Conservation (phyloP, 2,329 filamentous ascomycete species). For the Parastagonospora nodorum region DNA sequence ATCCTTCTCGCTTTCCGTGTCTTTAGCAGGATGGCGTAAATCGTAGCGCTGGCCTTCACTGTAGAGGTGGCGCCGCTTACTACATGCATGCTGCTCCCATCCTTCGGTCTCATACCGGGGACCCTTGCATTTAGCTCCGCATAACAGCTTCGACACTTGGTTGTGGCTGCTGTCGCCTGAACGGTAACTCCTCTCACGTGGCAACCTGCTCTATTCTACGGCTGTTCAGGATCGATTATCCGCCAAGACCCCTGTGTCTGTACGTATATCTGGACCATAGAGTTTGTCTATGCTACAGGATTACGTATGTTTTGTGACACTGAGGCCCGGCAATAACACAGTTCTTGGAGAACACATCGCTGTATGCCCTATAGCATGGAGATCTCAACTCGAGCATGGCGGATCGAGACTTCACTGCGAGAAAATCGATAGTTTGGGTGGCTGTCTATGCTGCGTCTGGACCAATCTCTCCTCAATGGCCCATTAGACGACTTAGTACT, state of each 20-base stretch:
- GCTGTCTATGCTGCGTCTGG: constrained; percentile 32
- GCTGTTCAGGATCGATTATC: constrained; percentile 12
- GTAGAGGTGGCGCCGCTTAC: constrained; percentile 3
- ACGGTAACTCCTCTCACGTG: constrained; percentile 28
- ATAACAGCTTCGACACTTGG: background rate
- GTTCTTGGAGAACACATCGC: constrained; percentile 13
- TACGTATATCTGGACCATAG: constrained; percentile 15
- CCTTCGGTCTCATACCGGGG: constrained; percentile 9
- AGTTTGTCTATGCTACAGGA: constrained; percentile 8
- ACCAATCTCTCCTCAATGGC: constrained; percentile 23
- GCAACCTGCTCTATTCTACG: constrained; percentile 12
- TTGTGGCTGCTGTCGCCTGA: background rate
- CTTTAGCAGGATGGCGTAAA: constrained; percentile 1
- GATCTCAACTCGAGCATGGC: constrained; percentile 3
- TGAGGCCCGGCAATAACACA: constrained; percentile 17
- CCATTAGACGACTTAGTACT: constrained; percentile 29
- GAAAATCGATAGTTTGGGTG: constrained; percentile 39
- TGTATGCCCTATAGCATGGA: constrained; percentile 21
- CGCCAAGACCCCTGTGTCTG: constrained; percentile 31
- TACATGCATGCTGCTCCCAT: constrained; percentile 8
- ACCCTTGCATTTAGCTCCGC: constrained; percentile 4
- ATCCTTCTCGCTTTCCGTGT: constrained; percentile 2
- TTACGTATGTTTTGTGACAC: constrained; percentile 19
- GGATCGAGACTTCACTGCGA: constrained; percentile 18
- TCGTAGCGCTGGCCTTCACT: background rate